These are phyloP conservation scores for Styphnolobium japonicum DNA, from an alignment of 306 rosid species.

Conservation along the genomic window DNA sequence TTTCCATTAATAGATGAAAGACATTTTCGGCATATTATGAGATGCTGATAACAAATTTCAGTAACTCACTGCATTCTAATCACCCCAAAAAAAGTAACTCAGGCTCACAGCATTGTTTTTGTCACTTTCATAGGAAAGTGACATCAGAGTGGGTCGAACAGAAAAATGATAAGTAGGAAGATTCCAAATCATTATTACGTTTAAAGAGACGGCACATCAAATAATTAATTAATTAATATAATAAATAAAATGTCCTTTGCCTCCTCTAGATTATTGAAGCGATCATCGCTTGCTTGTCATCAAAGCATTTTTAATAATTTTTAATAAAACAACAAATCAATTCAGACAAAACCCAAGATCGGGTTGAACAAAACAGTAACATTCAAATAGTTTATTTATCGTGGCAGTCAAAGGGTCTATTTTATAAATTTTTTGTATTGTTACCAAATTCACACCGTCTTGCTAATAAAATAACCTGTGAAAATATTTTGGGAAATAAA, in stretches of 20 bases:
- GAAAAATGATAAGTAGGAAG: slow-evolving; percentile 3
- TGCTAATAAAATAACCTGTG: no score
- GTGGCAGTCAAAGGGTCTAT: slow-evolving; percentile 16
- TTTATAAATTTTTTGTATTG: background rate
- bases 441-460: background rate
- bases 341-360: background rate
- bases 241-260: background rate
- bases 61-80: background rate
- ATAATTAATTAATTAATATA: background rate
- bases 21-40: background rate
- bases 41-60: background rate
- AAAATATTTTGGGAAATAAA: no score
- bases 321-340: background rate
- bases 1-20: background rate
- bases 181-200: slow-evolving; percentile 35
- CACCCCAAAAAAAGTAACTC: no score
- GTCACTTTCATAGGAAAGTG: slow-evolving; percentile 8
- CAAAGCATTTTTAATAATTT: background rate
- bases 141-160: background rate
- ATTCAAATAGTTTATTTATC: background rate
- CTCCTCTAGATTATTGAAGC: background rate
- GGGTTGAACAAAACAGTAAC: background rate
- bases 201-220: slow-evolving; percentile 21
- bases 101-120: background rate
- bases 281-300: background rate